Evolutionary conservation across 2,329 filamentous ascomycete genomes (phyloP).

Genomic region (Emmonsiellopsis sp.): DNA sequence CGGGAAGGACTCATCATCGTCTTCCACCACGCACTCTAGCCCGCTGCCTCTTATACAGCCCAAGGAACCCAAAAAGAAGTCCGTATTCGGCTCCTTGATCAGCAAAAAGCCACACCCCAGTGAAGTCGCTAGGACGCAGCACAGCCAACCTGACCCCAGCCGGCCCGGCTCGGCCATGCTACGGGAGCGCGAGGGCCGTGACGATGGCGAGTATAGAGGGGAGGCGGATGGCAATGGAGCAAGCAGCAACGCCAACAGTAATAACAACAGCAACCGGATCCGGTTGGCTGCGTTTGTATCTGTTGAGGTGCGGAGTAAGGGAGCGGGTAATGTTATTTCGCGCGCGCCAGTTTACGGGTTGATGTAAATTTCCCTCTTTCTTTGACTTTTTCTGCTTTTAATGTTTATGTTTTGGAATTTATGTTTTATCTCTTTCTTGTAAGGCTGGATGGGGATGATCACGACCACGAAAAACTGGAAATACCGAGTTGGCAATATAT

Average conservation of each 20-base stretch:
- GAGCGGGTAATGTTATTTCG: constrained; percentile 52
- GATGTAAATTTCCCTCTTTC: constrained; percentile 10
- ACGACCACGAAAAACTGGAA: no score
- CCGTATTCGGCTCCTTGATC: constrained; percentile 34
- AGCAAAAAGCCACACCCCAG: constrained; percentile 21
- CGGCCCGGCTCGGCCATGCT: constrained; percentile 6
- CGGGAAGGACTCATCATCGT: constrained; percentile 14
- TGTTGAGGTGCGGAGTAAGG: constrained; percentile 62
- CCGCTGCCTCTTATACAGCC: constrained; percentile 8
- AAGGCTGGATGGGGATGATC: no score
- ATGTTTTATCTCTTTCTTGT: background rate
- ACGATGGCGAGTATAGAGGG: constrained; percentile 15
- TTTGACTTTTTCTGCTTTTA: background rate
- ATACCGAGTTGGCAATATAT: no score
- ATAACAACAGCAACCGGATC: constrained; percentile 38
- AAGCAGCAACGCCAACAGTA: background rate
- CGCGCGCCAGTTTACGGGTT: constrained; percentile 61
- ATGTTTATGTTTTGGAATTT: background rate
- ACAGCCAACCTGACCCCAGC: constrained; percentile 5
- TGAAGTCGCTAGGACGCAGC: background rate
- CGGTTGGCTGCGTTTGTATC: constrained; percentile 67
- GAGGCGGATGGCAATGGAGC: constrained; percentile 3
- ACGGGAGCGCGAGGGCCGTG: constrained; percentile 12
- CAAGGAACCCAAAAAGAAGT: constrained; percentile 29
- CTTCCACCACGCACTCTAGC: constrained; percentile 11